Evolutionary conservation across 163 green algal genomes (phyloP).

Genomic region (Chlorella variabilis): DNA sequence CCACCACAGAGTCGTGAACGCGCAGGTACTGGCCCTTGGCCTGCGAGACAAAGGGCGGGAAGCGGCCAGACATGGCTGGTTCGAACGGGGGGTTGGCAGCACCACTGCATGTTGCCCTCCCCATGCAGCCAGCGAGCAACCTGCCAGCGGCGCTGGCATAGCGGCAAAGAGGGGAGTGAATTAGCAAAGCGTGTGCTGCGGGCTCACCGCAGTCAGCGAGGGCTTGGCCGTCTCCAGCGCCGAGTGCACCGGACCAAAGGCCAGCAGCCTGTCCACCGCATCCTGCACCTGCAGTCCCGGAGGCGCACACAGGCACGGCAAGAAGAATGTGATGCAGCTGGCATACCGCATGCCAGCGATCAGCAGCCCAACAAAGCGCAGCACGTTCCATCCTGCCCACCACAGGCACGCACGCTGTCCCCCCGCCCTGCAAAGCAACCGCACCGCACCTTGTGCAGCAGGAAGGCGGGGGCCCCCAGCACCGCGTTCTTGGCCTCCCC

Average conservation of each 20-base stretch:
- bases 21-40: constrained; percentile 37
- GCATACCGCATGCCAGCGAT: too few species aligned
- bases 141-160: neutral
- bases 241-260: constrained; percentile 48
- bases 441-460: constrained; percentile 19
- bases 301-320: too few species aligned
- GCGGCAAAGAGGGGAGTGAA: neutral
- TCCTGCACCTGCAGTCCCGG: constrained; percentile 47
- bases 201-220: constrained; percentile 48
- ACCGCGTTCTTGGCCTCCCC: constrained; percentile 32
- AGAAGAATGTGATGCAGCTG: too few species aligned
- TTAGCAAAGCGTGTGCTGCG: neutral
- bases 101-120: neutral
- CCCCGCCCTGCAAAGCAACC: neutral
- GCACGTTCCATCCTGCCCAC: neutral
- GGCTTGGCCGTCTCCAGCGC: constrained; percentile 49
- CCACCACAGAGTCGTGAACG: constrained; percentile 56
- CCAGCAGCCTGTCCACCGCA: constrained; percentile 47
- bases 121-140: neutral
- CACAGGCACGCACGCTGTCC: neutral
- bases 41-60: neutral
- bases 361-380: neutral
- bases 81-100: neutral
- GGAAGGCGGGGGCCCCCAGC: constrained; percentile 29
- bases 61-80: too few species aligned